A percentile compares a stretch with the other conserved stretches of the same genome.
Conservation (phyloP, 305 asterid genomes). For the Fraxinus nigra region DNA sequence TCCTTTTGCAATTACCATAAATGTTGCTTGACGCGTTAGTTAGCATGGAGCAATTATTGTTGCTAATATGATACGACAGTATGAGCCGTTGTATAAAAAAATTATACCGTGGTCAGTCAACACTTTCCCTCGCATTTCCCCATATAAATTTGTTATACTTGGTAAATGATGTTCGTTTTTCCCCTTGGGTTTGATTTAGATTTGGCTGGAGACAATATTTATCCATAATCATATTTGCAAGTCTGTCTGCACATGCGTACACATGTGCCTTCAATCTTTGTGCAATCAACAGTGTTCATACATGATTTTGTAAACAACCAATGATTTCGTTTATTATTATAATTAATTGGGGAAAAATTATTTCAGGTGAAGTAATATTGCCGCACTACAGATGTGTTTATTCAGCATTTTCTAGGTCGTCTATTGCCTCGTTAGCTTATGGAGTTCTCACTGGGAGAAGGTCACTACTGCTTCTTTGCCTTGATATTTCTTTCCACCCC, state of each 20-base stretch:
- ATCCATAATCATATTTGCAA: background rate
- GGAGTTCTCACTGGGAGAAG: constrained; percentile 84
- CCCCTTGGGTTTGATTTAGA: background rate
- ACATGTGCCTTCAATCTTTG: background rate
- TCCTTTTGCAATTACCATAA: background rate
- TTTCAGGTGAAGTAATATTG: constrained; percentile 68
- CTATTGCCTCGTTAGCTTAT: constrained; percentile 57
- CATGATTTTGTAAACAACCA: background rate
- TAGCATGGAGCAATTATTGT: background rate
- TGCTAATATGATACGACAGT: background rate
- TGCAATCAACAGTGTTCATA: background rate
- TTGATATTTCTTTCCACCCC: constrained; percentile 13
- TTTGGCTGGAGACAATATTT: background rate
- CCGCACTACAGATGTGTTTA: constrained; percentile 53
- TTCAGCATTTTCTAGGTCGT: constrained; percentile 59
- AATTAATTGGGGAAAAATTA: constrained; percentile 20
- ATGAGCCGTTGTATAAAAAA: background rate
- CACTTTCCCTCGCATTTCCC: background rate
- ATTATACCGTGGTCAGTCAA: background rate
- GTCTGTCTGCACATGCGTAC: background rate
- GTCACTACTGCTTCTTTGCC: constrained; percentile 22
- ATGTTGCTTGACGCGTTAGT: background rate
- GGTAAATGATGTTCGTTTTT: background rate
- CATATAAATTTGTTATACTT: background rate
- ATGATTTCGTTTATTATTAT: background rate